These are phyloP conservation scores for Drosera capensis DNA, from an alignment of 148 eudicot genomes.

Conservation along the genomic window DNA sequence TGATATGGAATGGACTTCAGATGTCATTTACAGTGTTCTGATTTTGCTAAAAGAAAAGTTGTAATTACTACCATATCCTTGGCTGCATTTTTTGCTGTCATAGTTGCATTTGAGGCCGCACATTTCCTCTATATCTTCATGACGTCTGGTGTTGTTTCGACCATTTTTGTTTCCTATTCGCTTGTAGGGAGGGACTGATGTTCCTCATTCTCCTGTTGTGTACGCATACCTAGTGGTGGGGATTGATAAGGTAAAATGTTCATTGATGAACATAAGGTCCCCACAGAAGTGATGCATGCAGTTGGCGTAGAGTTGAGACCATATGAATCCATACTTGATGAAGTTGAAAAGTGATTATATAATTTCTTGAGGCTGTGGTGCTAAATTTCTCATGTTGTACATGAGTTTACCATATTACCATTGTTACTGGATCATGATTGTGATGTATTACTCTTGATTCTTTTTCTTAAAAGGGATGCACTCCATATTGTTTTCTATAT, in stretches of 20 bases:
- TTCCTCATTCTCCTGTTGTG: conserved; percentile 89
- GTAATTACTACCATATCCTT: no score
- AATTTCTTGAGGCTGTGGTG: not conserved
- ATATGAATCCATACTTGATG: conserved; percentile 72
- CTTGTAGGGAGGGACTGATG: conserved; percentile 80
- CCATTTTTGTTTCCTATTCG: not conserved
- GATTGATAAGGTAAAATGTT: conserved; percentile 54
- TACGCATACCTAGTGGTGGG: conserved; percentile 83
- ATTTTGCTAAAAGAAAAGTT: not conserved
- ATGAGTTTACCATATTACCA: no score
- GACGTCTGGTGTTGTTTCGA: not conserved
- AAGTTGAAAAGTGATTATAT: conserved; percentile 46
- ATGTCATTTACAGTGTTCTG: not conserved
- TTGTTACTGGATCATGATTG: no score
- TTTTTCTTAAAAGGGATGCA: no score
- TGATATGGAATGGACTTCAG: no score
- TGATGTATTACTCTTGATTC: no score
- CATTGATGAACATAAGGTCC: conserved; percentile 58
- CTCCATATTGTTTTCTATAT: not conserved
- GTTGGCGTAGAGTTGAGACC: conserved; percentile 68
- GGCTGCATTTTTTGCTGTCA: no score
- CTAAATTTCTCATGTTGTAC: no score
- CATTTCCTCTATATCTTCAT: no score
- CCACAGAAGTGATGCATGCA: conserved; percentile 48
- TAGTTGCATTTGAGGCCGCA: no score